Conservation (phyloP, 129 eudicot species). For the Flaveria linearis region DNA sequence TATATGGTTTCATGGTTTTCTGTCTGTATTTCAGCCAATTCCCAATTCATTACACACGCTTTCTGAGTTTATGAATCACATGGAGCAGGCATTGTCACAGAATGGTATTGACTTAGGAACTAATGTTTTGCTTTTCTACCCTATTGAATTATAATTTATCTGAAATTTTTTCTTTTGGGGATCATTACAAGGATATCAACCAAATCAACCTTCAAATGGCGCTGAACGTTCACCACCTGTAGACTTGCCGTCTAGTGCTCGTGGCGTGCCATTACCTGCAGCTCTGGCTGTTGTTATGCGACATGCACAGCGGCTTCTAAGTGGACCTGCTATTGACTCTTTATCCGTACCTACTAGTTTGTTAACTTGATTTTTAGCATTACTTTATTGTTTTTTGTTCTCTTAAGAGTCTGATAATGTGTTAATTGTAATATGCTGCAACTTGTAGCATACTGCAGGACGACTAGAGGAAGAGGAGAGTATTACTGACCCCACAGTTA, state of each 20-base stretch:
- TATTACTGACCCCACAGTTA: constrained; percentile 58
- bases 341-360: constrained; percentile 59
- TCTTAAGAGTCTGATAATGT: constrained; percentile 33
- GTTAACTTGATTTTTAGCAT: constrained; percentile 4
- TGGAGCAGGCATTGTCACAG: constrained; percentile 72
- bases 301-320: constrained; percentile 71
- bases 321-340: constrained; percentile 59
- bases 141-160: background rate
- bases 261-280: constrained; percentile 68
- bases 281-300: constrained; percentile 64
- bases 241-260: constrained; percentile 58
- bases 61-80: constrained; percentile 73
- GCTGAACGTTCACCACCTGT: constrained; percentile 39
- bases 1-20: constrained; percentile 18
- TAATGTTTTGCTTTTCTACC: background rate
- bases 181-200: constrained; percentile 48
- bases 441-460: constrained; percentile 80
- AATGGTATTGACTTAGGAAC: constrained; percentile 46
- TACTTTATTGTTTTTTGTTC: background rate
- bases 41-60: constrained; percentile 87
- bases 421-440: constrained; percentile 44
- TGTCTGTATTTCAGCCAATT: constrained; percentile 63
- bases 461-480: constrained; percentile 66
- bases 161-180: background rate
- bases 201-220: constrained; percentile 46